Conservation (phyloP, 805 yeast species). For the Wickerhamiella kazuoi region DNA sequence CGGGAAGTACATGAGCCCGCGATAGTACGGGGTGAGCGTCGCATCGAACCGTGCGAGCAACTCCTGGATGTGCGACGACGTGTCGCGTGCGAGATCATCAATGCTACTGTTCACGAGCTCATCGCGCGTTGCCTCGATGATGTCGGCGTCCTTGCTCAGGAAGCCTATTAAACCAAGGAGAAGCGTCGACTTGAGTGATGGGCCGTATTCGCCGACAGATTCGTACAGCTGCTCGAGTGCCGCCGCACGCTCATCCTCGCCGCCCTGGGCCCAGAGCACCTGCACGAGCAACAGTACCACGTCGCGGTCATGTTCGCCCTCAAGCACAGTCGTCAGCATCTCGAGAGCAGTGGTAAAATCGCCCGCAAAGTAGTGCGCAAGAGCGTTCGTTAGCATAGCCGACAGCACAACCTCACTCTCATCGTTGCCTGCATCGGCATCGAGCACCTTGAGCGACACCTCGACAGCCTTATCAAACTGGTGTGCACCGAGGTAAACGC, state of each 20-base stretch:
- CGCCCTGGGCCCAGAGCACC: slow-evolving; percentile 58
- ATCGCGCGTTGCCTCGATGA: slow-evolving; percentile 42
- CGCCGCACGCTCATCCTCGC: slow-evolving; percentile 60
- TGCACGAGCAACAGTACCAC: slow-evolving; percentile 63
- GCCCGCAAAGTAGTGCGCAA: slow-evolving; percentile 44
- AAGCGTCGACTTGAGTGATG: slow-evolving; percentile 47
- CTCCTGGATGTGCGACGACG: slow-evolving; percentile 34
- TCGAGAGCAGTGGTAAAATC: slow-evolving; percentile 49
- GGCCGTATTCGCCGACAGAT: slow-evolving; percentile 44
- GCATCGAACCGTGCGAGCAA: slow-evolving; percentile 9
- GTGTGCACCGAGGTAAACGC: slow-evolving; percentile 46
- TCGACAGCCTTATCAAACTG: slow-evolving; percentile 44
- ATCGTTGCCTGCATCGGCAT: slow-evolving; percentile 27
- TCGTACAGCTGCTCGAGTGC: slow-evolving; percentile 69
- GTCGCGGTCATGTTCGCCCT: slow-evolving; percentile 40
- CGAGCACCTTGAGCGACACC: slow-evolving; percentile 37
- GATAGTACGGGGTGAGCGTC: slow-evolving; percentile 36
- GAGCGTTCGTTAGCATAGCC: slow-evolving; percentile 50
- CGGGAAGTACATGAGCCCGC: slow-evolving; percentile 60
- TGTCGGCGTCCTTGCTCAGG: slow-evolving; percentile 39
- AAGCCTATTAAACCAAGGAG: slow-evolving; percentile 66
- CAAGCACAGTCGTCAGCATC: slow-evolving; percentile 48
- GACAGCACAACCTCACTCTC: slow-evolving; percentile 25
- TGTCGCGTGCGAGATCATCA: slow-evolving; percentile 32
- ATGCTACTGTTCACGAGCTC: slow-evolving; percentile 42